phyloP scores from a whole-genome alignment of 768 basidiomycete genomes.

The Rhodotorula graminis region DNA sequence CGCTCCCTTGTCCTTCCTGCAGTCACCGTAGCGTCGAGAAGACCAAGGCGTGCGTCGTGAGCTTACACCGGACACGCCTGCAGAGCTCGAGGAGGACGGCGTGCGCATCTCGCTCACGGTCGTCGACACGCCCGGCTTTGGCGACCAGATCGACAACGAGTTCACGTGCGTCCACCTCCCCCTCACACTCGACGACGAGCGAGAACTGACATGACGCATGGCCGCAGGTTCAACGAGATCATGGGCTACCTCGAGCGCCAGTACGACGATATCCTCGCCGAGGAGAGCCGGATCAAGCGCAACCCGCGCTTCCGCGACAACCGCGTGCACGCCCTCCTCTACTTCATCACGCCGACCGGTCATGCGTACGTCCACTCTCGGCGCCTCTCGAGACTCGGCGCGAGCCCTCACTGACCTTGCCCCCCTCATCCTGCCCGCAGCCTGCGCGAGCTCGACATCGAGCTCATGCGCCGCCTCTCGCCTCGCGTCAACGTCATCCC shows the following conservation, averaged over 20 bases:
- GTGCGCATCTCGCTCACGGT: constrained; percentile 96
- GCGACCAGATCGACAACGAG: constrained; percentile 98
- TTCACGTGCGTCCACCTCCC: constrained; percentile 66
- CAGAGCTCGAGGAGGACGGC: constrained; percentile 97
- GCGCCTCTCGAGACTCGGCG: neutral
- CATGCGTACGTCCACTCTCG: constrained; percentile 63
- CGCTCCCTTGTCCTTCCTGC: neutral
- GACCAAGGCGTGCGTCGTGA: neutral
- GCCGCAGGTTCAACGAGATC: constrained; percentile 84
- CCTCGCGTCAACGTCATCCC: constrained; percentile 99
- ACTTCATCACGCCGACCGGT: constrained; percentile 98
- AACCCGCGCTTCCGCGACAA: constrained; percentile 99
- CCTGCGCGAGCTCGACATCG: constrained; percentile 96
- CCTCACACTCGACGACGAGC: too few relatives aligned
- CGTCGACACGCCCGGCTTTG: constrained; percentile 97
- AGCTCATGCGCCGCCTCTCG: constrained; percentile 95
- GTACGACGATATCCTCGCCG: constrained; percentile 97
- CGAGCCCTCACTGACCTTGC: constrained; percentile 1
- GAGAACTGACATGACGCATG: neutral
- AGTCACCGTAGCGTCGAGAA: too few relatives aligned
- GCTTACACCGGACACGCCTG: neutral
- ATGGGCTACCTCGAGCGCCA: constrained; percentile 93
- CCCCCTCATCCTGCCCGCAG: constrained; percentile 33
- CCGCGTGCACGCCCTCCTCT: constrained; percentile 89
- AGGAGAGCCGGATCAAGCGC: constrained; percentile 98